Percentiles rank a stretch among this genome's conserved stretches.
These are phyloP conservation scores for Chlorociboria aeruginascens DNA, from an alignment of 495 filamentous ascomycete species.

Conservation along the genomic window DNA sequence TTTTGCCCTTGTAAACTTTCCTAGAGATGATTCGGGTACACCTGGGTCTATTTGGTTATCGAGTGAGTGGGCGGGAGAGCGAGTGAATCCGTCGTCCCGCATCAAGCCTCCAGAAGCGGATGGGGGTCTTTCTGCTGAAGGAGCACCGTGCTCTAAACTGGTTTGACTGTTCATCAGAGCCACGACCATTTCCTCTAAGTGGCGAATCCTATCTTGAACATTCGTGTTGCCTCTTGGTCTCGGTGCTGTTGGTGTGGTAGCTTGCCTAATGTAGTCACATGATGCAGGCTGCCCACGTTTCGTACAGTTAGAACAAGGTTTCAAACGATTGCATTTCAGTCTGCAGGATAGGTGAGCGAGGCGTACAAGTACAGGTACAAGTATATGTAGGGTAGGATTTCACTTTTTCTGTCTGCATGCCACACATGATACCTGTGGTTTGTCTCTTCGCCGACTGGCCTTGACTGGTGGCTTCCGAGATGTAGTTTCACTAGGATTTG, in stretches of 20 bases:
- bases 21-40: not conserved
- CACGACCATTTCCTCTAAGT: not conserved
- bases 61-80: not conserved
- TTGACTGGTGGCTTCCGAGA: conserved; percentile 3
- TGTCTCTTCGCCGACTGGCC: not conserved
- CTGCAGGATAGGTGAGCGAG: not conserved
- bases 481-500: not conserved
- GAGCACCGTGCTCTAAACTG: not conserved
- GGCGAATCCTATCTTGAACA: not conserved
- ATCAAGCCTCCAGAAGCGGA: not conserved
- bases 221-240: not conserved
- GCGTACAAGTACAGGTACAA: too few relatives aligned
- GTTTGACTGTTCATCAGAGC: not conserved
- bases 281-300: too few relatives aligned
- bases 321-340: not conserved
- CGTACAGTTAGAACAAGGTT: too few relatives aligned
- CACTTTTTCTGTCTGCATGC: too few relatives aligned
- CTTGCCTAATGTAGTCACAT: not conserved
- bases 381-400: not conserved
- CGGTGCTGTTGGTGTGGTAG: not conserved
- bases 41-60: conserved; percentile 1
- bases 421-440: too few relatives aligned
- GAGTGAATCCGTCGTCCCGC: not conserved
- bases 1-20: not conserved
- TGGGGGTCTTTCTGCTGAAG: not conserved